A percentile compares a stretch with the other conserved stretches of the same genome.
Evolutionary conservation across 345 rosid species (phyloP).

Genomic region (Moricandia moricandioides): DNA sequence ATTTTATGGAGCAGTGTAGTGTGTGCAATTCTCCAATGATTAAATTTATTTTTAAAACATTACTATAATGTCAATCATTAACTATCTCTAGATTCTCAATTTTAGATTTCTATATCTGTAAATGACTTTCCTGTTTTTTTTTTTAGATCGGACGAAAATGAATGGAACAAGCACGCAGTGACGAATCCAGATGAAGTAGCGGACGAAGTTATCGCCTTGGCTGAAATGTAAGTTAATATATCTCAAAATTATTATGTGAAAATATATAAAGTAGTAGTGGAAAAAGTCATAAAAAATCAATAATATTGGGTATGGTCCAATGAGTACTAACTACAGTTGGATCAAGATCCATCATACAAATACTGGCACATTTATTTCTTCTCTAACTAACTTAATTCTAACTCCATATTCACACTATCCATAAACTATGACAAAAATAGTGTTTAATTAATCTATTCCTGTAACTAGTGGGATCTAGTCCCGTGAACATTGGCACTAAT

Average conservation of each 20-base stretch:
- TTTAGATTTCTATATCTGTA: not conserved
- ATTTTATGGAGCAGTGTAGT: constrained; percentile 42
- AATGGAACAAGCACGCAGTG: constrained; percentile 62
- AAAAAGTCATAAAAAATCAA: constrained; percentile 7
- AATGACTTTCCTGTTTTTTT: not conserved
- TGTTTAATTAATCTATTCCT: constrained; percentile 23
- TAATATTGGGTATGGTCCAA: constrained; percentile 27
- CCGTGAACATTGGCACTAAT: constrained; percentile 27
- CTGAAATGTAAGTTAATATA: constrained; percentile 51
- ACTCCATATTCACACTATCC: constrained; percentile 17
- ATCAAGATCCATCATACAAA: constrained; percentile 30
- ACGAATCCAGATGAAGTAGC: constrained; percentile 66
- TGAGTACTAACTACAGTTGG: constrained; percentile 16
- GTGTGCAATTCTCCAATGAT: constrained; percentile 23
- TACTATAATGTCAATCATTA: constrained; percentile 12
- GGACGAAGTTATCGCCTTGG: constrained; percentile 56
- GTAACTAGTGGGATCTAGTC: constrained; percentile 24
- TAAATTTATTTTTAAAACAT: not conserved
- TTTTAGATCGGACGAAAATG: constrained; percentile 40
- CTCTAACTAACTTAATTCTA: constrained; percentile 18
- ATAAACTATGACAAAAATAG: not conserved
- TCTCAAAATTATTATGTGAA: not conserved
- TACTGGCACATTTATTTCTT: constrained; percentile 38
- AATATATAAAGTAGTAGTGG: not conserved
- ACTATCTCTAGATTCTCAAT: constrained; percentile 19